phyloP scores from a whole-genome alignment of 352 stramenopile genomes.

The Pythium biforme region DNA sequence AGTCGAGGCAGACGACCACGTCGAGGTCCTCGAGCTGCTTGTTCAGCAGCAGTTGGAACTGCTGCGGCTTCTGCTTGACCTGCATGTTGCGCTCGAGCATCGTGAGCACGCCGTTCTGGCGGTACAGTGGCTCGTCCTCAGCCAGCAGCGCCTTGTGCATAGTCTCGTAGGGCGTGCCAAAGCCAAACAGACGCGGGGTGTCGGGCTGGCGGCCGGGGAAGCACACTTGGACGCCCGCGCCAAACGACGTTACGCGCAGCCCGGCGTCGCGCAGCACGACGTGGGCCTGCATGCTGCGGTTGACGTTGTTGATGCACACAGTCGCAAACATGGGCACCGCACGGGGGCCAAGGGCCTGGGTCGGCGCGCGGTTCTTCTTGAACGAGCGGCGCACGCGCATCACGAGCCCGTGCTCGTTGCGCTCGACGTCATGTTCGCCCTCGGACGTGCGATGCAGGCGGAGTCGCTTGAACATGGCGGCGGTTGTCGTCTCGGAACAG shows the following conservation, averaged over 20 bases:
- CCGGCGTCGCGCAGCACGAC: slow-evolving; percentile 38
- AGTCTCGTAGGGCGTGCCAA: slow-evolving; percentile 43
- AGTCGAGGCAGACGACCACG: slow-evolving; percentile 59
- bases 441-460: slow-evolving; percentile 8
- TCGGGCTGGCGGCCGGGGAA: slow-evolving; percentile 33
- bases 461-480: slow-evolving; percentile 20
- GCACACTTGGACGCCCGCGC: slow-evolving; percentile 41
- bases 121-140: slow-evolving; percentile 29
- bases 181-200: slow-evolving; percentile 38
- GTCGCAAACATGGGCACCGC: slow-evolving; percentile 40
- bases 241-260: slow-evolving; percentile 48
- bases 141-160: slow-evolving; percentile 45
- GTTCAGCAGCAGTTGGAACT: slow-evolving; percentile 41
- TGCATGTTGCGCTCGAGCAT: slow-evolving; percentile 55
- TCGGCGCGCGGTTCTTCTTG: slow-evolving; percentile 11
- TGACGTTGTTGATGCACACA: slow-evolving; percentile 65
- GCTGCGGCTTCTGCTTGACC: slow-evolving; percentile 46
- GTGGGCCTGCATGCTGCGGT: slow-evolving; percentile 62
- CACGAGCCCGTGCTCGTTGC: slow-evolving; percentile 24
- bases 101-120: slow-evolving; percentile 36
- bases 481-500: no score
- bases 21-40: slow-evolving; percentile 41
- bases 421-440: slow-evolving; percentile 13
- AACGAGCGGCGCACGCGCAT: slow-evolving; percentile 22
- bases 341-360: background rate